Evolutionary conservation across 257 asterid species (phyloP).

Genomic region (Phtheirospermum japonicum): DNA sequence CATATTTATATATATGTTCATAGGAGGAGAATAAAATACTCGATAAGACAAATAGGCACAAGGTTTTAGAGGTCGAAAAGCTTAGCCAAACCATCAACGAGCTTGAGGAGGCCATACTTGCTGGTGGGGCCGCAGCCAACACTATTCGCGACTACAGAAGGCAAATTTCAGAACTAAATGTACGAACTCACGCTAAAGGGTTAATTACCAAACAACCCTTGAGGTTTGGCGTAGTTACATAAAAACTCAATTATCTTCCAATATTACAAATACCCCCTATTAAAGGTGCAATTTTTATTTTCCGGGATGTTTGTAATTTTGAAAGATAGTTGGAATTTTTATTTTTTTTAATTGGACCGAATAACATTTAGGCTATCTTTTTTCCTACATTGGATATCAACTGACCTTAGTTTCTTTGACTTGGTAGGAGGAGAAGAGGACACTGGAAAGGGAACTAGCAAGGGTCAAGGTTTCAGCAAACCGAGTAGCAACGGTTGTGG

Average conservation of each 20-base stretch:
- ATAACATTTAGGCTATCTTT: too few species aligned
- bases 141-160: slow-evolving; percentile 64
- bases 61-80: slow-evolving; percentile 77
- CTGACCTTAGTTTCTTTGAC: slow-evolving; percentile 20
- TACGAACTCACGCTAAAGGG: slow-evolving; percentile 20
- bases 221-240: not conserved
- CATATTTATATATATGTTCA: not conserved
- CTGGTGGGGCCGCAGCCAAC: slow-evolving; percentile 82
- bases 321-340: too few species aligned
- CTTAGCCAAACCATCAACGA: slow-evolving; percentile 71
- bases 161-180: slow-evolving; percentile 65
- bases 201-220: not conserved
- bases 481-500: slow-evolving; percentile 72
- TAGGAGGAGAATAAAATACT: slow-evolving; percentile 87
- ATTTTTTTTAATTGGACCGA: too few species aligned
- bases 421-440: slow-evolving; percentile 79
- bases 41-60: slow-evolving; percentile 71
- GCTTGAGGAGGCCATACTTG: slow-evolving; percentile 86
- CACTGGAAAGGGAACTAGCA: slow-evolving; percentile 83
- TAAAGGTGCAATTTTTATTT: too few species aligned
- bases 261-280: too few species aligned
- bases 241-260: too few species aligned
- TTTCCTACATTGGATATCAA: not conserved
- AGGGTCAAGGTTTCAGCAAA: slow-evolving; percentile 80
- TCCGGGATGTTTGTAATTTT: too few species aligned